These are phyloP conservation scores for Penicillium ochrochloron DNA, from an alignment of 495 filamentous ascomycete genomes.

Conservation along the genomic window DNA sequence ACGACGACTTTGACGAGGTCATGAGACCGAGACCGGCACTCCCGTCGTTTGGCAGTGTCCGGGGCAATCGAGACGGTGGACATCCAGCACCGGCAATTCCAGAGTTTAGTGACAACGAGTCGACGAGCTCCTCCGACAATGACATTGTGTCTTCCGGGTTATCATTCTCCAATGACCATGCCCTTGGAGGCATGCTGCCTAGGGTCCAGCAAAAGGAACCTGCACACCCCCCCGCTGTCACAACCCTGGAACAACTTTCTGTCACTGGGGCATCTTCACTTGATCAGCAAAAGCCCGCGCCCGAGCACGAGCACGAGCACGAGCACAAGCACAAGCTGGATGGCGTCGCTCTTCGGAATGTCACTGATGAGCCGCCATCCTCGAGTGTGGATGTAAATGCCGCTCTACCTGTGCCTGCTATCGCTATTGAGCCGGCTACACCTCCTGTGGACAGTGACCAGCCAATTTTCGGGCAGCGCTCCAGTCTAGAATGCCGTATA, in stretches of 20 bases:
- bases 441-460: slow-evolving; percentile 24
- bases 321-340: slow-evolving; percentile 11
- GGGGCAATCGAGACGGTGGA: slow-evolving; percentile 46
- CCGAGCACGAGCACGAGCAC: not conserved
- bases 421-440: slow-evolving; percentile 43
- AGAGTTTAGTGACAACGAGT: slow-evolving; percentile 46
- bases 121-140: slow-evolving; percentile 39
- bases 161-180: slow-evolving; percentile 66
- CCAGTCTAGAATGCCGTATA: slow-evolving; percentile 33
- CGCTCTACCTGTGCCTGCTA: slow-evolving; percentile 44
- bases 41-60: slow-evolving; percentile 84
- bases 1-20: slow-evolving; percentile 64
- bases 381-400: slow-evolving; percentile 13
- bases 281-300: not conserved
- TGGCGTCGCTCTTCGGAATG: not conserved
- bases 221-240: slow-evolving; percentile 12
- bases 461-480: slow-evolving; percentile 16
- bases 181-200: slow-evolving; percentile 62
- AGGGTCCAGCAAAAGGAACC: slow-evolving; percentile 18
- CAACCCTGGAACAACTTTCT: slow-evolving; percentile 23
- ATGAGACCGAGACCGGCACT: slow-evolving; percentile 78
- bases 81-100: slow-evolving; percentile 24
- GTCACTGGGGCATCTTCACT: slow-evolving; percentile 10
- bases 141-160: slow-evolving; percentile 23
- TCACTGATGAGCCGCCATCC: slow-evolving; percentile 15